A percentile compares a stretch with the other conserved stretches of the same genome.
phyloP scores from a whole-genome alignment of 2,329 filamentous ascomycete genomes.

The Byssothecium circinans region DNA sequence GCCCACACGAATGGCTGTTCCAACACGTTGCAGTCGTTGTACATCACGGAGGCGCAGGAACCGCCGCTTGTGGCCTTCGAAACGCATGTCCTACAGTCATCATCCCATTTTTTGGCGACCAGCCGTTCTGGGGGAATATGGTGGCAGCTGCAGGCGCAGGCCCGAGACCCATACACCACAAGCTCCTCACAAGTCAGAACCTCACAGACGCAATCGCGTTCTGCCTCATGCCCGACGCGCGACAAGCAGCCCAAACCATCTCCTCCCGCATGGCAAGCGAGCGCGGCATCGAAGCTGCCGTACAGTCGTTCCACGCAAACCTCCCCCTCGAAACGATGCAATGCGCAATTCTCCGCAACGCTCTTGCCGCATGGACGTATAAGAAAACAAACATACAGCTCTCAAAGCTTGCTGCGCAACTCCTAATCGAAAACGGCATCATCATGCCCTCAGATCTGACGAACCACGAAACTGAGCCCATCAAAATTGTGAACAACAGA shows the following conservation, averaged over 20 bases:
- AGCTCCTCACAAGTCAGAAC: constrained; percentile 20
- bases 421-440: constrained; percentile 22
- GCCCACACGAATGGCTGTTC: constrained; percentile 86
- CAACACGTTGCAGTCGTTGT: constrained; percentile 75
- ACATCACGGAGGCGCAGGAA: constrained; percentile 85
- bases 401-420: constrained; percentile 26
- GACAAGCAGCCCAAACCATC: constrained; percentile 20
- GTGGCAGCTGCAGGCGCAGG: constrained; percentile 34
- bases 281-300: constrained; percentile 26
- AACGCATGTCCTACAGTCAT: constrained; percentile 76
- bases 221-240: constrained; percentile 21
- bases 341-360: constrained; percentile 23
- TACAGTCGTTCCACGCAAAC: constrained; percentile 29
- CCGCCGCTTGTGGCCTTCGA: constrained; percentile 77
- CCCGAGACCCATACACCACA: constrained; percentile 28
- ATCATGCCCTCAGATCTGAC: constrained; percentile 9
- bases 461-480: constrained; percentile 23
- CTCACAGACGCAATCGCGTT: constrained; percentile 27
- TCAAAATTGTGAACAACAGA: constrained; percentile 38
- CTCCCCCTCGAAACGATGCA: constrained; percentile 27
- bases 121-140: constrained; percentile 33
- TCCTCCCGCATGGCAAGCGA: constrained; percentile 26
- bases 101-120: constrained; percentile 68
- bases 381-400: constrained; percentile 17
- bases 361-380: constrained; percentile 27